Percentiles rank a stretch among this genome's conserved stretches.
Evolutionary conservation across 768 basidiomycete genomes (phyloP).

Genomic region (Suillus ampliporus): DNA sequence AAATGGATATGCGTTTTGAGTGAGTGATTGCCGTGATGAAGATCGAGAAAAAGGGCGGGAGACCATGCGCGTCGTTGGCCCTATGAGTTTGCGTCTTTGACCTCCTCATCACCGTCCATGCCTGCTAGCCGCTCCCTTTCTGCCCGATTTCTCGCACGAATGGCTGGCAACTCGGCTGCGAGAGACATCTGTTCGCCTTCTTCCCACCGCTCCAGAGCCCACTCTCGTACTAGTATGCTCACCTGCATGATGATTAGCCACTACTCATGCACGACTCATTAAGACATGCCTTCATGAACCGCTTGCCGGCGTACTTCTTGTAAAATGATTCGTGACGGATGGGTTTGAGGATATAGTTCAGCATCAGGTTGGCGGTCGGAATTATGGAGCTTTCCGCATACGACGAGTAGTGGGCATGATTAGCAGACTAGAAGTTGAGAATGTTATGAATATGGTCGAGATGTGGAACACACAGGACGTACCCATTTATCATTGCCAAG

Average conservation of each 20-base stretch:
- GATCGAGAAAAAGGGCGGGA: conserved; percentile 1
- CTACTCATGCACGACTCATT: neutral
- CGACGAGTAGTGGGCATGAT: conserved; percentile 85
- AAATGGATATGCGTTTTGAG: conserved; percentile 15
- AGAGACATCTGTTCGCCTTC: conserved; percentile 67
- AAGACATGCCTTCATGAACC: conserved; percentile 74
- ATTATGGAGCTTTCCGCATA: conserved; percentile 82
- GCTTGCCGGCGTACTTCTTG: conserved; percentile 89
- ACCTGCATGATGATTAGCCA: conserved; percentile 52
- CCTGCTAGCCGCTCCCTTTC: conserved; percentile 32
- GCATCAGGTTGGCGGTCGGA: conserved; percentile 83
- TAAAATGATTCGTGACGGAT: conserved; percentile 77
- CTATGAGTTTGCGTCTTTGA: too few relatives aligned
- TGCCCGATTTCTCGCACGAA: conserved; percentile 62
- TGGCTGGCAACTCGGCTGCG: conserved; percentile 56
- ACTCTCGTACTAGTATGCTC: conserved; percentile 81
- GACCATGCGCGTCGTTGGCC: conserved; percentile 7
- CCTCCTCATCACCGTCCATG: conserved; percentile 18
- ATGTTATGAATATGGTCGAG: conserved; percentile 6
- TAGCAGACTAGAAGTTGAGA: conserved; percentile 63
- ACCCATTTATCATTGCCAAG: conserved; percentile 90
- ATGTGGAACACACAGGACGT: conserved; percentile 35
- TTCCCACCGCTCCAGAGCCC: conserved; percentile 81
- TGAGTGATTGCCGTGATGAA: conserved; percentile 2
- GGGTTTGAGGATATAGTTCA: conserved; percentile 83